Evolutionary conservation across 805 yeast genomes (phyloP).

Genomic region (Metschnikowia arizonensis): DNA sequence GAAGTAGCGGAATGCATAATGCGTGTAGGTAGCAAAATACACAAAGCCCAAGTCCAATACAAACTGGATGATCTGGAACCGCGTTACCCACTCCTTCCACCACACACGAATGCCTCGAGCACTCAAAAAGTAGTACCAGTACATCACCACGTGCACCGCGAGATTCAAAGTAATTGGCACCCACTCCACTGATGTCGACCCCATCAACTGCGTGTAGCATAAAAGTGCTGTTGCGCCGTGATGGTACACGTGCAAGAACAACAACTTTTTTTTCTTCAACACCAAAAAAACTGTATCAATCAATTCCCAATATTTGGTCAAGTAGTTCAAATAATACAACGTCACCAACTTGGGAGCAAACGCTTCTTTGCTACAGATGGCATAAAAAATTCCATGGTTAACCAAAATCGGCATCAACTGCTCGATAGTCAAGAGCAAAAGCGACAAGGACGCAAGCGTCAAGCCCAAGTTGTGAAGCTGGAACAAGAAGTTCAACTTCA

Average conservation of each 20-base stretch:
- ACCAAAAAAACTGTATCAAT: conserved; percentile 90
- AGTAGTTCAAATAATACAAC: conserved; percentile 84
- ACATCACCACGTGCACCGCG: conserved; percentile 93
- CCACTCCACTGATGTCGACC: conserved; percentile 90
- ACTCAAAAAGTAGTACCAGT: conserved; percentile 92
- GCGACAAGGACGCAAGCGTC: conserved; percentile 61
- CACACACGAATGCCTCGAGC: conserved; percentile 93
- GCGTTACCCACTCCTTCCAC: conserved; percentile 99
- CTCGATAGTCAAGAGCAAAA: conserved; percentile 71
- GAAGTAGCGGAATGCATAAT: conserved; percentile 70
- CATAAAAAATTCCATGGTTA: conserved; percentile 73
- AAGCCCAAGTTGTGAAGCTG: conserved; percentile 80
- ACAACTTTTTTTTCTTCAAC: conserved; percentile 83
- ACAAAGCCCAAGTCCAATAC: conserved; percentile 84
- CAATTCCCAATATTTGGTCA: conserved; percentile 85
- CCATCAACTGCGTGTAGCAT: conserved; percentile 90
- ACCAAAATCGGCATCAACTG: conserved; percentile 78
- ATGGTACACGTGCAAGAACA: conserved; percentile 93
- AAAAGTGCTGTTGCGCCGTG: conserved; percentile 97
- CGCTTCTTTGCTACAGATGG: conserved; percentile 72
- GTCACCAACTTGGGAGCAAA: conserved; percentile 83
- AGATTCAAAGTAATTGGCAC: conserved; percentile 86
- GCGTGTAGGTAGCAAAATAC: conserved; percentile 91
- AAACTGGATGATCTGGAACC: conserved; percentile 92
- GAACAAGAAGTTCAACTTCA: conserved; percentile 70